Conservation (phyloP, 345 rosid species). For the Turnera subulata region DNA sequence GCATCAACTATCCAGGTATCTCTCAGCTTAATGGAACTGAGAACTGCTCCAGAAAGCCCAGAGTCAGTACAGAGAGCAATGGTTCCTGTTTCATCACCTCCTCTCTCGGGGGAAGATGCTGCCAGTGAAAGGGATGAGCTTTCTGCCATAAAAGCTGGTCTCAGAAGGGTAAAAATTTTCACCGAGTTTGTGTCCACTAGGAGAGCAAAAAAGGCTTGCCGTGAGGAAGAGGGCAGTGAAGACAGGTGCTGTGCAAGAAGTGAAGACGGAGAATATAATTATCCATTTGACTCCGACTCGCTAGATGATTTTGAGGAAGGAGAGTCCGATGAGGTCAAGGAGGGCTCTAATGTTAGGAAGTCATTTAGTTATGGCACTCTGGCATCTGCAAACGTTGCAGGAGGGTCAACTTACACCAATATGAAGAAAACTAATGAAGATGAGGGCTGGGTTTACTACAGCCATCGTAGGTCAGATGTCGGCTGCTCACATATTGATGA, state of each 20-base stretch:
- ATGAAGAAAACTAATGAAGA: conserved; percentile 39
- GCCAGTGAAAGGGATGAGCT: conserved; percentile 59
- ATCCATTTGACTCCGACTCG: conserved; percentile 83
- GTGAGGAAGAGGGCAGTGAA: conserved; percentile 64
- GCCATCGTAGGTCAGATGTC: conserved; percentile 65
- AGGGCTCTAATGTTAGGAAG: conserved; percentile 40
- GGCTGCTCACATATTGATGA: conserved; percentile 45
- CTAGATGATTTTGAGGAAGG: conserved; percentile 74
- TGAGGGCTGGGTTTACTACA: conserved; percentile 85
- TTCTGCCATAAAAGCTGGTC: conserved; percentile 84
- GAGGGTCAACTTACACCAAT: conserved; percentile 61
- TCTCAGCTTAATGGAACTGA: conserved; percentile 63
- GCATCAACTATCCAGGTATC: conserved; percentile 47
- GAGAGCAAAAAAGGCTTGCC: conserved; percentile 58
- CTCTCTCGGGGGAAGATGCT: conserved; percentile 43
- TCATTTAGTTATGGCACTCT: conserved; percentile 82
- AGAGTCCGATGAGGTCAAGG: conserved; percentile 73
- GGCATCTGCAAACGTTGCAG: conserved; percentile 68
- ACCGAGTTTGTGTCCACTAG: conserved; percentile 64
- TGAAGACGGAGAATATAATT: conserved; percentile 66
- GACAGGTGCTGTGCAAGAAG: conserved; percentile 64
- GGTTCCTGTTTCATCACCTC: conserved; percentile 52
- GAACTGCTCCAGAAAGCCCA: conserved; percentile 51
- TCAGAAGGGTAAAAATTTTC: conserved; percentile 77
- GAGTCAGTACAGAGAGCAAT: conserved; percentile 51